These are phyloP conservation scores for Sarocladium oryzae DNA, from an alignment of 2,329 filamentous ascomycete species.

Conservation along the genomic window DNA sequence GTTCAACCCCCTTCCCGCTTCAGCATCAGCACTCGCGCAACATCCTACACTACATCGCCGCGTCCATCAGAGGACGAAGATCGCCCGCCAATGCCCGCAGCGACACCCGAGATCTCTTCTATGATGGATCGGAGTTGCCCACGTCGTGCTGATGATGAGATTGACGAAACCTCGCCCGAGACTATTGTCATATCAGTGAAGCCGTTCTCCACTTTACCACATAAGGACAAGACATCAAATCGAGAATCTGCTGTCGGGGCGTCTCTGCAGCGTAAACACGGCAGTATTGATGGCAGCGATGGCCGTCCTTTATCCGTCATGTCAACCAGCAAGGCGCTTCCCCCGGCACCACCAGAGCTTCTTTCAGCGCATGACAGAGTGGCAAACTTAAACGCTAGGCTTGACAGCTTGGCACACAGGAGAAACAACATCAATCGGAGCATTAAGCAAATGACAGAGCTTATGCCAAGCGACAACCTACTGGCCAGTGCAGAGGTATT, in stretches of 20 bases:
- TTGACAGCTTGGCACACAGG: slow-evolving; percentile 59
- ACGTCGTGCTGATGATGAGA: not conserved
- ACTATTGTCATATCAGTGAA: slow-evolving; percentile 24
- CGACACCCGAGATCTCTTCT: slow-evolving; percentile 13
- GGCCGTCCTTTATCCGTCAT: slow-evolving; percentile 19
- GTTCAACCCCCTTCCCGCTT: slow-evolving; percentile 53
- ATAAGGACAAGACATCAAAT: slow-evolving; percentile 9
- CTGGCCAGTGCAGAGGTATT: slow-evolving; percentile 60
- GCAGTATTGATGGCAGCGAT: not conserved
- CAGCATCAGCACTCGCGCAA: slow-evolving; percentile 56
- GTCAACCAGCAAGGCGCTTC: slow-evolving; percentile 51
- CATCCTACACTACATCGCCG: slow-evolving; percentile 31
- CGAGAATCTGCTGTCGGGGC: not conserved
- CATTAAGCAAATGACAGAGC: slow-evolving; percentile 70
- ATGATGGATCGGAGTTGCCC: slow-evolving; percentile 28
- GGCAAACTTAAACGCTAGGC: slow-evolving; percentile 57
- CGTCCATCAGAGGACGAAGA: slow-evolving; percentile 19
- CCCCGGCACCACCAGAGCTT: slow-evolving; percentile 54
- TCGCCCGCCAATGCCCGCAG: slow-evolving; percentile 18
- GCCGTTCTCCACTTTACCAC: slow-evolving; percentile 10
- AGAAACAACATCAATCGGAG: slow-evolving; percentile 65
- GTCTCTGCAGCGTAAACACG: not conserved
- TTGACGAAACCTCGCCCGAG: slow-evolving; percentile 12
- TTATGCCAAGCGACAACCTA: slow-evolving; percentile 66
- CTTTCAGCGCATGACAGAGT: slow-evolving; percentile 55